Conservation (phyloP, 768 basidiomycete species). For the Calocybe indica region DNA sequence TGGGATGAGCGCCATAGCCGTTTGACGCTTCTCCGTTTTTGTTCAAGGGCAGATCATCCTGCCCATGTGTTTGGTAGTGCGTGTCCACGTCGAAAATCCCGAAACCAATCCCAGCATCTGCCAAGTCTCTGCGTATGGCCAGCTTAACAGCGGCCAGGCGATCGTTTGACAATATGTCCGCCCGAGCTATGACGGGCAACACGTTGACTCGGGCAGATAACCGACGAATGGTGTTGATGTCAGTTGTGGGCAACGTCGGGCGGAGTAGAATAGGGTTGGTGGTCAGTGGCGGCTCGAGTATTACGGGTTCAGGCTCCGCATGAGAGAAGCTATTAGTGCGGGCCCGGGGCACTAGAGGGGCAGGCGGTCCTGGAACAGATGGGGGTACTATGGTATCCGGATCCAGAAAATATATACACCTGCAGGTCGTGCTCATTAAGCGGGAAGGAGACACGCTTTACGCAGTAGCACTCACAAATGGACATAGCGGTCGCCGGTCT, state of each 20-base stretch:
- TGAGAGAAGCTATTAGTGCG: conserved; percentile 70
- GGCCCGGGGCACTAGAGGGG: conserved; percentile 60
- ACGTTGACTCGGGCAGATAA: conserved; percentile 82
- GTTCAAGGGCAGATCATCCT: conserved; percentile 37
- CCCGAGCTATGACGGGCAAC: conserved; percentile 78
- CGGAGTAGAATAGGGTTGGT: conserved; percentile 65
- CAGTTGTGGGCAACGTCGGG: conserved; percentile 60
- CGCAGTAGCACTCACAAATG: conserved; percentile 56
- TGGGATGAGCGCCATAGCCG: conserved; percentile 42
- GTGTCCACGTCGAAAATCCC: conserved; percentile 82
- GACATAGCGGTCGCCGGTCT: conserved; percentile 69
- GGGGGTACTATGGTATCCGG: conserved; percentile 76
- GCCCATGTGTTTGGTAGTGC: conserved; percentile 39
- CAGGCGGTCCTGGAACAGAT: conserved; percentile 58
- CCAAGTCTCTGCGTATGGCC: conserved; percentile 75
- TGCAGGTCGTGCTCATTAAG: conserved; percentile 23
- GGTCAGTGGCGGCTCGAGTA: conserved; percentile 73
- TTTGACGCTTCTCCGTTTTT: conserved; percentile 49
- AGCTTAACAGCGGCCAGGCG: conserved; percentile 74
- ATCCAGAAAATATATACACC: conserved; percentile 86
- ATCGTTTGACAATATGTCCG: conserved; percentile 78
- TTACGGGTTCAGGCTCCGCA: conserved; percentile 68
- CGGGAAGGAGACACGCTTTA: conserved; percentile 10
- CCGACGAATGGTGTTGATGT: conserved; percentile 74
- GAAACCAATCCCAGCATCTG: conserved; percentile 82